Conservation (phyloP, 345 rosid species). For the Populus nigra region DNA sequence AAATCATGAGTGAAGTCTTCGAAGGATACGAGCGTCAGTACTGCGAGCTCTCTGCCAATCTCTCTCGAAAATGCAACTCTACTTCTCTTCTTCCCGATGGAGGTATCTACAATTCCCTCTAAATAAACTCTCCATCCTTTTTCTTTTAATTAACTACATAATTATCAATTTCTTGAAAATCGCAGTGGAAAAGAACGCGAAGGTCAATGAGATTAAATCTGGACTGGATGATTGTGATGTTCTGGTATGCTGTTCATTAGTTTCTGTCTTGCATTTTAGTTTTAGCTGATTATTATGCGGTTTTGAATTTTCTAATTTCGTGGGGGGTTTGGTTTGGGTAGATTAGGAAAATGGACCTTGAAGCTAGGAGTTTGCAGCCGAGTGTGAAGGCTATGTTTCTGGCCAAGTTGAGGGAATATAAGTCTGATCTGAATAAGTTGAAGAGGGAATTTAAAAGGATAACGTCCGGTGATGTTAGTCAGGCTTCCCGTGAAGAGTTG, state of each 20-base stretch:
- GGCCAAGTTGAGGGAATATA: constrained; percentile 85
- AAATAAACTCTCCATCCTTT: neutral
- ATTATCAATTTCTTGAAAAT: neutral
- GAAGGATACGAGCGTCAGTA: constrained; percentile 92
- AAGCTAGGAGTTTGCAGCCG: constrained; percentile 84
- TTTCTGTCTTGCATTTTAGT: neutral
- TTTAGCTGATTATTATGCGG: neutral
- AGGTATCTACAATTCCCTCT: constrained; percentile 30
- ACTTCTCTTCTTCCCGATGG: constrained; percentile 49
- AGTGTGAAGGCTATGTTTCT: constrained; percentile 72
- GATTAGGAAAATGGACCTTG: constrained; percentile 90
- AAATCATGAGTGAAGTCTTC: constrained; percentile 70
- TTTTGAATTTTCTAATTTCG: neutral
- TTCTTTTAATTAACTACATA: neutral
- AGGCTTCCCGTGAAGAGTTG: constrained; percentile 58
- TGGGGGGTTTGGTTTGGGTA: constrained; percentile 12
- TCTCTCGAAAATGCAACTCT: constrained; percentile 70
- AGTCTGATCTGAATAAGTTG: constrained; percentile 72
- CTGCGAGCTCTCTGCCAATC: constrained; percentile 86
- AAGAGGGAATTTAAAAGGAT: constrained; percentile 74
- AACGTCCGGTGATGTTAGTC: constrained; percentile 46
- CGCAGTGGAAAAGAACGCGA: constrained; percentile 60
- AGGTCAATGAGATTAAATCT: constrained; percentile 56
- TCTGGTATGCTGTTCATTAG: constrained; percentile 42
- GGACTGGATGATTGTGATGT: constrained; percentile 84